Conservation (phyloP, 768 basidiomycete genomes). For the Serpula lacrymans region DNA sequence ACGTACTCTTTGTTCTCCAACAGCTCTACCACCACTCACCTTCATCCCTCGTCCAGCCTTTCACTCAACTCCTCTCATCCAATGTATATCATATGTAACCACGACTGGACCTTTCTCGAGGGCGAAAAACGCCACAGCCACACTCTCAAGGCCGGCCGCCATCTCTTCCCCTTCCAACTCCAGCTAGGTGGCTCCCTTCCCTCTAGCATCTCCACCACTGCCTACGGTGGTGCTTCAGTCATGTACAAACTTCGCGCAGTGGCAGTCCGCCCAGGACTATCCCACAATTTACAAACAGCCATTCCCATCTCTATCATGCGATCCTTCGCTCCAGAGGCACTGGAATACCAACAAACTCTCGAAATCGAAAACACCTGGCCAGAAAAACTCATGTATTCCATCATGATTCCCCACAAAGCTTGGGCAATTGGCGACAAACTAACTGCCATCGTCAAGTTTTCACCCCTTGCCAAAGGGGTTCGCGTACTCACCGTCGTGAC, state of each 20-base stretch:
- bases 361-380: constrained; percentile 99
- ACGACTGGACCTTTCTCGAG: constrained; percentile 93
- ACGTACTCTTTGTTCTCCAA: constrained; percentile 22
- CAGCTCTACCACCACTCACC: constrained; percentile 9
- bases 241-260: constrained; percentile 88
- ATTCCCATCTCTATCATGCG: constrained; percentile 67
- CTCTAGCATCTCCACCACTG: constrained; percentile 60
- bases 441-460: constrained; percentile 81
- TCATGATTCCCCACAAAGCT: constrained; percentile 93
- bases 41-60: constrained; percentile 26
- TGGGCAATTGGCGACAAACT: constrained; percentile 89
- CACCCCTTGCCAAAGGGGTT: constrained; percentile 83
- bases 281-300: constrained; percentile 60
- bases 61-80: constrained; percentile 43
- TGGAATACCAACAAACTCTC: constrained; percentile 94
- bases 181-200: constrained; percentile 84
- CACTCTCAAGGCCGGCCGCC: constrained; percentile 94
- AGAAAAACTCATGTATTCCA: constrained; percentile 92
- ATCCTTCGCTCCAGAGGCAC: constrained; percentile 72
- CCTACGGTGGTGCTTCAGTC: constrained; percentile 60
- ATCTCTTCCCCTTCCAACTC: constrained; percentile 89
- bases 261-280: constrained; percentile 74
- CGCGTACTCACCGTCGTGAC: constrained; percentile 64
- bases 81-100: constrained; percentile 66
- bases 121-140: constrained; percentile 74